Conservation (phyloP, 1,284 basidiomycete species). For the Fomitopsis betulina region DNA sequence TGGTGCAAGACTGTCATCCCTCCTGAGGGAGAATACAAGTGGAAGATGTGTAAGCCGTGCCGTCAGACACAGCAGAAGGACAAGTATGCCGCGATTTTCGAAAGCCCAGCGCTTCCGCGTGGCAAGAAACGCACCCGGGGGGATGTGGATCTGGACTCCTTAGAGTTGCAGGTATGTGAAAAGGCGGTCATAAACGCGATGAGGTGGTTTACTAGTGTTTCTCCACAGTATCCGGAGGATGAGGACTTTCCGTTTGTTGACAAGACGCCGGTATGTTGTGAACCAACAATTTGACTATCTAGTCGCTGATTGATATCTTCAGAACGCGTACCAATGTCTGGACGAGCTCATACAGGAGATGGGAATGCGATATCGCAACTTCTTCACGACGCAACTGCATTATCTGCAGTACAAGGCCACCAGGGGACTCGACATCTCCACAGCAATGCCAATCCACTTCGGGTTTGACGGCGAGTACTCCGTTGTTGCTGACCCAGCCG, state of each 20-base stretch:
- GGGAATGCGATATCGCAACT: slow-evolving; percentile 31
- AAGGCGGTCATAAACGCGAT: background rate
- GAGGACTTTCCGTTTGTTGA: background rate
- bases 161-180: background rate
- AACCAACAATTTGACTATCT: background rate
- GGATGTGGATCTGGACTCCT: background rate
- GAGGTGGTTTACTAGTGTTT: background rate
- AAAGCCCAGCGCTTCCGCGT: background rate
- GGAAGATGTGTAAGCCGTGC: slow-evolving; percentile 33
- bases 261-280: background rate
- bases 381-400: slow-evolving; percentile 36
- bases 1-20: slow-evolving; percentile 35
- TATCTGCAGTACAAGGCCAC: slow-evolving; percentile 32
- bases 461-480: slow-evolving; percentile 54
- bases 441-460: slow-evolving; percentile 29
- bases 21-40: slow-evolving; percentile 28
- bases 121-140: background rate
- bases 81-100: background rate
- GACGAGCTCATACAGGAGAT: slow-evolving; percentile 34
- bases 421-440: background rate
- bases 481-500: slow-evolving; percentile 36
- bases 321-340: slow-evolving; percentile 37
- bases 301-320: background rate
- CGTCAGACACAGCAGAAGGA: slow-evolving; percentile 12
- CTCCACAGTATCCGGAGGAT: background rate